Conservation (phyloP, 306 rosid species). For the Begonia loranthoides region DNA sequence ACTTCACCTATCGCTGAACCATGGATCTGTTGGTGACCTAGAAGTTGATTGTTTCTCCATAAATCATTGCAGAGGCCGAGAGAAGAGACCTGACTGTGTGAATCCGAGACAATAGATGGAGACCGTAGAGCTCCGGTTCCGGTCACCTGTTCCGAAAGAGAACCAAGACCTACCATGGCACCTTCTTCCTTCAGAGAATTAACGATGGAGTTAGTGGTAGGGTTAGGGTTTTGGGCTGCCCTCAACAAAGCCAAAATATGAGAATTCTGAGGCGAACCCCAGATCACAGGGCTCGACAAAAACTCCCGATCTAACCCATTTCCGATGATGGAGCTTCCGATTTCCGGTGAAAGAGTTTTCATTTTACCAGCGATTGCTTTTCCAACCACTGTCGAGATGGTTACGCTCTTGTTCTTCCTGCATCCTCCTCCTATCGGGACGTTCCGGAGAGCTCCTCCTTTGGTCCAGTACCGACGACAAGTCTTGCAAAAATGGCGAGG, state of each 20-base stretch:
- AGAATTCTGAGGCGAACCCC: constrained; percentile 88
- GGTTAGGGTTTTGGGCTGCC: constrained; percentile 45
- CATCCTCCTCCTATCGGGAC: too few species aligned
- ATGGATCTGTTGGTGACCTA: constrained; percentile 23
- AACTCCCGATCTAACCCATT: constrained; percentile 31
- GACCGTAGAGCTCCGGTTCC: constrained; percentile 14
- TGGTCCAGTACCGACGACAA: too few species aligned
- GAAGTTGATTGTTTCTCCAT: constrained; percentile 38
- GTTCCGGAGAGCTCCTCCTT: too few species aligned
- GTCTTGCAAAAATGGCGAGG: too few species aligned
- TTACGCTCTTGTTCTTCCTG: constrained; percentile 36
- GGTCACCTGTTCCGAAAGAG: constrained; percentile 31
- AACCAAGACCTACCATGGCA: constrained; percentile 33
- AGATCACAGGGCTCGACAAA: constrained; percentile 37
- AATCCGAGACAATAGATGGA: constrained; percentile 40
- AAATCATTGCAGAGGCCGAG: constrained; percentile 45
- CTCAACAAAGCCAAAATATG: constrained; percentile 51
- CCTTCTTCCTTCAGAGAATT: constrained; percentile 35
- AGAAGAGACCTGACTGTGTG: constrained; percentile 34
- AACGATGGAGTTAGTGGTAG: constrained; percentile 36
- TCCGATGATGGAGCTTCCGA: constrained; percentile 27
- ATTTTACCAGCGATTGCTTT: constrained; percentile 27
- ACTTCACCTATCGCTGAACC: constrained; percentile 24
- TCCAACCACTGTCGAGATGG: constrained; percentile 15
- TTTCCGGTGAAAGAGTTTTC: constrained; percentile 43